These are phyloP conservation scores for Pyrus betulifolia DNA, from an alignment of 306 rosid genomes.

Conservation along the genomic window DNA sequence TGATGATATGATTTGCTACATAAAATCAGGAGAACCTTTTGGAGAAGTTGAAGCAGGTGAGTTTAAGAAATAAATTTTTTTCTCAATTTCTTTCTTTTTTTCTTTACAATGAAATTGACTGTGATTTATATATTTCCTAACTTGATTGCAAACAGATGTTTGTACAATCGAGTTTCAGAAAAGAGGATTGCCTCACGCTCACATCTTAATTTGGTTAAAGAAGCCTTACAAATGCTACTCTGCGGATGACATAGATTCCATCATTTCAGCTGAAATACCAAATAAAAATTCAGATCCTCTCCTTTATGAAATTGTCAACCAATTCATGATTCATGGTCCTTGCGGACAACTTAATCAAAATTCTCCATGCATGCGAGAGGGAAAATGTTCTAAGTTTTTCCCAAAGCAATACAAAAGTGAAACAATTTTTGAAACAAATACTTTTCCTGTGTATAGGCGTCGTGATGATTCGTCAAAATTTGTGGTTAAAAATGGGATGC, in stretches of 20 bases:
- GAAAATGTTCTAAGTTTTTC: neutral
- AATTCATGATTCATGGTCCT: neutral
- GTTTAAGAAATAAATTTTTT: no score
- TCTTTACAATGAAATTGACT: no score
- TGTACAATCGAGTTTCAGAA: neutral
- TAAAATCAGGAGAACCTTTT: neutral
- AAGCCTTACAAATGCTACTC: no score
- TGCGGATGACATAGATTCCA: neutral
- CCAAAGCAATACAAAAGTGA: neutral
- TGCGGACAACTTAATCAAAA: neutral
- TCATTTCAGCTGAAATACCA: neutral
- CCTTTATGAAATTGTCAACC: no score
- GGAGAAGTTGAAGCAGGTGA: neutral
- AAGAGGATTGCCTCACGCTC: neutral
- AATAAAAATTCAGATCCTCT: no score
- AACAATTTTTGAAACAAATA: no score
- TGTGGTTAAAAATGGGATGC: neutral
- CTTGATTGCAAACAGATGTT: no score
- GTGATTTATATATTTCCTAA: no score
- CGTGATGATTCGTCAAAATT: neutral
- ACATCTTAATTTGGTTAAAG: neutral
- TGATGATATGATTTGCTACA: no score
- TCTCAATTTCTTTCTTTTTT: no score
- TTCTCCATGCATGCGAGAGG: neutral
- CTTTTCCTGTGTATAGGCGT: neutral